Evolutionary conservation across 2,329 filamentous ascomycete genomes (phyloP).

Genomic region (Alternaria consortialis): DNA sequence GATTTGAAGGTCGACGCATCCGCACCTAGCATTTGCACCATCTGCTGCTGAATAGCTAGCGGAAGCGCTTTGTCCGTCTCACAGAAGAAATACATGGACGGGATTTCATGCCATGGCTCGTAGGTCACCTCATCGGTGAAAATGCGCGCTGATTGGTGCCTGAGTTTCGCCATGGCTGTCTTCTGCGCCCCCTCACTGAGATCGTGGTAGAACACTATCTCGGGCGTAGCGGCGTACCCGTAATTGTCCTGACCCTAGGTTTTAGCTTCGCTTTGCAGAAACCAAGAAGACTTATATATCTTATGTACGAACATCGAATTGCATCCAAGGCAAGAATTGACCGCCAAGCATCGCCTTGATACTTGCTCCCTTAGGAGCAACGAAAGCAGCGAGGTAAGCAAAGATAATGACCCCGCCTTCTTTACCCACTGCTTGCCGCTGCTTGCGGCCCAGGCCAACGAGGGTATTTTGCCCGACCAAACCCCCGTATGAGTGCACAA

Average conservation of each 20-base stretch:
- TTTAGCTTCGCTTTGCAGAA: background rate
- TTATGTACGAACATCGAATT: slow-evolving; percentile 4
- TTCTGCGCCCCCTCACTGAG: background rate
- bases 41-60: slow-evolving; percentile 5
- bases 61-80: slow-evolving; percentile 7
- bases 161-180: slow-evolving; percentile 1
- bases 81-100: slow-evolving; percentile 8
- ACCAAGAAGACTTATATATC: background rate
- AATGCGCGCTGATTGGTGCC: slow-evolving; percentile 3
- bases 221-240: background rate
- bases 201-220: slow-evolving; percentile 7
- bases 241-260: background rate
- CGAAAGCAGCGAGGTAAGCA: slow-evolving; percentile 8
- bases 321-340: slow-evolving; percentile 7
- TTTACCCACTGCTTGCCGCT: slow-evolving; percentile 4
- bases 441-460: background rate
- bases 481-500: slow-evolving; percentile 12
- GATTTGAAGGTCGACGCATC: background rate
- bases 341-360: slow-evolving; percentile 5
- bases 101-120: slow-evolving; percentile 10
- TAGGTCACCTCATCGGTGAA: slow-evolving; percentile 11
- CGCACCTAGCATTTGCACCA: slow-evolving; percentile 2
- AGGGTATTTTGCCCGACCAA: slow-evolving; percentile 8
- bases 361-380: slow-evolving; percentile 6
- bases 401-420: slow-evolving; percentile 7